Conservation (phyloP, 768 basidiomycete species). For the Jaapia argillacea region DNA sequence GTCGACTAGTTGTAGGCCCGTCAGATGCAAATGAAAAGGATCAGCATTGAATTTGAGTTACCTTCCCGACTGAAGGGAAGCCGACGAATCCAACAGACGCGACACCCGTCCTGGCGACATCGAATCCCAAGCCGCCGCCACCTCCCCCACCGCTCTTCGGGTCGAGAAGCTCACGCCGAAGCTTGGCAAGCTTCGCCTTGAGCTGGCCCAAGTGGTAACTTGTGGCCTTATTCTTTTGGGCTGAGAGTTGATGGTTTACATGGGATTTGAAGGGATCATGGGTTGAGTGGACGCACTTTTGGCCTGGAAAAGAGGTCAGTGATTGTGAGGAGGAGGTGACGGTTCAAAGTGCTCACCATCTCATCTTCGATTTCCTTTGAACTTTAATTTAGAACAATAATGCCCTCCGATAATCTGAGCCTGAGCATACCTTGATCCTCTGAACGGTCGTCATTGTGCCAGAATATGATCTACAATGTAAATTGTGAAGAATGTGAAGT, state of each 20-base stretch:
- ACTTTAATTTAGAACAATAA: slow-evolving; percentile 10
- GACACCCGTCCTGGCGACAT: slow-evolving; percentile 96
- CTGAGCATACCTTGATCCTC: slow-evolving; percentile 63
- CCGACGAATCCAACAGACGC: slow-evolving; percentile 93
- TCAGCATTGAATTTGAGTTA: slow-evolving; percentile 14
- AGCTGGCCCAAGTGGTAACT: slow-evolving; percentile 95
- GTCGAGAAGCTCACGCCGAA: slow-evolving; percentile 85
- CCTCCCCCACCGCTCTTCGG: slow-evolving; percentile 75
- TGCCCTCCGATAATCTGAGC: too few species aligned
- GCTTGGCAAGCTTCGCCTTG: slow-evolving; percentile 97
- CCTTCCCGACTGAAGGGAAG: slow-evolving; percentile 94
- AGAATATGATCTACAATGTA: slow-evolving; percentile 1
- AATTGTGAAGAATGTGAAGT: neutral
- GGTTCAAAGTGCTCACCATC: slow-evolving; percentile 52
- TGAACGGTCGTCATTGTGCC: slow-evolving; percentile 77
- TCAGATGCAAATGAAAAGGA: slow-evolving; percentile 3
- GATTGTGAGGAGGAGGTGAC: slow-evolving; percentile 6
- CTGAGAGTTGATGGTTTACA: slow-evolving; percentile 5
- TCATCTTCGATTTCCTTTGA: slow-evolving; percentile 90
- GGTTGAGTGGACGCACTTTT: slow-evolving; percentile 49
- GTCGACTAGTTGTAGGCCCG: slow-evolving; percentile 49
- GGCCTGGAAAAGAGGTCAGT: slow-evolving; percentile 38
- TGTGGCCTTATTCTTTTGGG: slow-evolving; percentile 90
- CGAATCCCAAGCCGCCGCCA: slow-evolving; percentile 86
- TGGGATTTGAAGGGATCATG: too few species aligned